Evolutionary conservation across 202 grass and related monocot genomes (phyloP), one percentile per base, ranked within the genome.

Genomic region (Zoysia matrella): DNA sequence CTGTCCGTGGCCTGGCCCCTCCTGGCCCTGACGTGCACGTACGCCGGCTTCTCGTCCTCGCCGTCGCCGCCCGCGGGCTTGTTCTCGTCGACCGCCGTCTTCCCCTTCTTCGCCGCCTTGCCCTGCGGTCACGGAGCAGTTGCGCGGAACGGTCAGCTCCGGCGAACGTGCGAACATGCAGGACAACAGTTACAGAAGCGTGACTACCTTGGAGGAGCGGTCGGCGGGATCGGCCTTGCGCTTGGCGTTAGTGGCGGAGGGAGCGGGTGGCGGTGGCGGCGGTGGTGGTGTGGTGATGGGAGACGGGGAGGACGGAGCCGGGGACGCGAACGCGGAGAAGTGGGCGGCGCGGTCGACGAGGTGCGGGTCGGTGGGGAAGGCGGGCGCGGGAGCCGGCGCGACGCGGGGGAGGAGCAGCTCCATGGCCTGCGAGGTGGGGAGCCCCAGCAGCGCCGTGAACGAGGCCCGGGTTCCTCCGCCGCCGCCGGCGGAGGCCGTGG

Each of bases 21-120:
- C 22, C 22, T 22, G 22, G 22, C 22, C 65, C 95, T 85, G 50
- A 97, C 95, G 88, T 97, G 95, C 71, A 97, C 90, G 87, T 97
- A 97, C 2, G 86, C 92, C 36, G 79, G 92, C 90, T 93, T 94
- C 65, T 92, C 90, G n/a, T 83, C 88, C 8, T 84, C 82, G 52
- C 52, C 83, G 52, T 80, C 88, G 48, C 76, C 84, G 65, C 57
- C 78, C 69, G n/a, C 61, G 39, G 70, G 84, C 44, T 87, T 89
- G 1, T 77, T 83, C 47, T 82, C 60, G 60, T 62, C 60, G 60
- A 30, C 81, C 44, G 62, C 18, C 46, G 84, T 70, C 80, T 91
- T 94, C 67, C 83, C 86, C 84, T 87, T 90, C 90, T 92, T 92
- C 80, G 77, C 75, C 5, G 73, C 39, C 75, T 84, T 93, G 3